Evolutionary conservation across 2,329 filamentous ascomycete genomes (phyloP).

Genomic region (Monosporascus ibericus): DNA sequence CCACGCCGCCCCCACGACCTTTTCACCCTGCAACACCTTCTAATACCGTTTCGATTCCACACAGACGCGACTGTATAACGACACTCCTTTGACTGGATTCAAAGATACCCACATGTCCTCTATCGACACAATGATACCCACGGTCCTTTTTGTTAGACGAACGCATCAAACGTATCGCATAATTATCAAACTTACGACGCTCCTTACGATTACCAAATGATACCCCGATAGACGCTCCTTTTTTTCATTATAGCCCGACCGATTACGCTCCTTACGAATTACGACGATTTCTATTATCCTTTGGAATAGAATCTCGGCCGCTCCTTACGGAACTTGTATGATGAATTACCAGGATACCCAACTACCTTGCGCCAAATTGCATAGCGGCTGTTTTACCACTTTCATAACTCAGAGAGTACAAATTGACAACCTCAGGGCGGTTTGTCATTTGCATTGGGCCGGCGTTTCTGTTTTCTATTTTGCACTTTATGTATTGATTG

Average conservation of each 20-base stretch:
- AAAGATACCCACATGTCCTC: conserved; percentile 24
- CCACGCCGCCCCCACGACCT: conserved; percentile 8
- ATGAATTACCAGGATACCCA: conserved; percentile 27
- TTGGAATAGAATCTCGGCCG: conserved; percentile 29
- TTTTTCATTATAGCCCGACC: conserved; percentile 30
- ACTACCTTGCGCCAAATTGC: conserved; percentile 42
- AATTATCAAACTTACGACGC: conserved; percentile 29
- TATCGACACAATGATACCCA: conserved; percentile 31
- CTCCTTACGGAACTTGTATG: conserved; percentile 27
- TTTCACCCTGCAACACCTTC: conserved; percentile 12
- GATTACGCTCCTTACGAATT: conserved; percentile 27
- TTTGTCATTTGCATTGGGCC: conserved; percentile 26
- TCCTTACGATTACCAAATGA: conserved; percentile 32
- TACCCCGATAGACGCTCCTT: conserved; percentile 42
- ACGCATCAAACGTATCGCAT: conserved; percentile 24
- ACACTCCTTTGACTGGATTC: conserved; percentile 30
- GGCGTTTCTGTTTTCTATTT: conserved; percentile 22
- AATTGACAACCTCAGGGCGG: conserved; percentile 22
- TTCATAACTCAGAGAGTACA: conserved; percentile 19
- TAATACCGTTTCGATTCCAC: conserved; percentile 18
- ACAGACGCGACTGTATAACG: conserved; percentile 30
- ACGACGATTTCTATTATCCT: conserved; percentile 28
- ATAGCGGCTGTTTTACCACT: conserved; percentile 46
- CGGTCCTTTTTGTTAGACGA: conserved; percentile 25
- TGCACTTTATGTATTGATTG: conserved; percentile 7